Evolutionary conservation across 306 rosid genomes (phyloP), one percentile per base, ranked within the genome.

Genomic region (Prunus mira): DNA sequence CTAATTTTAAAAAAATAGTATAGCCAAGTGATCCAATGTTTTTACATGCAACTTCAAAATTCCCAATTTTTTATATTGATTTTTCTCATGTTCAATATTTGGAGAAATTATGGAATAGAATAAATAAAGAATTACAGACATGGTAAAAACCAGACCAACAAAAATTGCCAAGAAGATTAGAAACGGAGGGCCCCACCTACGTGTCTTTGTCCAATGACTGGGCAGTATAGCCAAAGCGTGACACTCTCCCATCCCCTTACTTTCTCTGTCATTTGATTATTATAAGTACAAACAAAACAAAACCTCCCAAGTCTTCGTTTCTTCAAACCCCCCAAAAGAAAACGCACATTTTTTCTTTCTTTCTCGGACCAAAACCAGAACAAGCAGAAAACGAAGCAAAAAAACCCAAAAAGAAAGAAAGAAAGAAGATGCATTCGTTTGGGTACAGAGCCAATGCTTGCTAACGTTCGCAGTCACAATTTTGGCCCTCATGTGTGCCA

Each of bases 391-490:
- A 18, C 46, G 12, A 28, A 32, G 34, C 28, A 65, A 17, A 11
- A 17, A 77, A 60, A 3, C 13, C 60, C 47, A 50, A 6, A 47
- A 46, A 54, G 27, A 55, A 27, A 45, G 47, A 54, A n/a, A 57
- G 50, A 6, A 38, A 3, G 12, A 88, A 75, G 43, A 95, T 95
- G 98, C 96, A 92, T 88, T 90, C 98, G 10, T 92, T 92, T 81
- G 96, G 93, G 47, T 84, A 88, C 76, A 83, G 97, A 89, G 96
- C 91, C 52, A 95, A 89, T 67, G 98, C 96, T 63, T 95, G 86
- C 69, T 95, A 17, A 92, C 97, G 51, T 95, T 95, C 67, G 84
- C 96, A 6, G 79, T 93, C 9, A 92, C 97, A 11, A 90, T 95
- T 66, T 86, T 95, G 0, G 98, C 97, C n/a, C 76, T 95, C 18